Base-by-base conservation (phyloP, 305 asterid species). In the Striga hermonthica region DNA sequence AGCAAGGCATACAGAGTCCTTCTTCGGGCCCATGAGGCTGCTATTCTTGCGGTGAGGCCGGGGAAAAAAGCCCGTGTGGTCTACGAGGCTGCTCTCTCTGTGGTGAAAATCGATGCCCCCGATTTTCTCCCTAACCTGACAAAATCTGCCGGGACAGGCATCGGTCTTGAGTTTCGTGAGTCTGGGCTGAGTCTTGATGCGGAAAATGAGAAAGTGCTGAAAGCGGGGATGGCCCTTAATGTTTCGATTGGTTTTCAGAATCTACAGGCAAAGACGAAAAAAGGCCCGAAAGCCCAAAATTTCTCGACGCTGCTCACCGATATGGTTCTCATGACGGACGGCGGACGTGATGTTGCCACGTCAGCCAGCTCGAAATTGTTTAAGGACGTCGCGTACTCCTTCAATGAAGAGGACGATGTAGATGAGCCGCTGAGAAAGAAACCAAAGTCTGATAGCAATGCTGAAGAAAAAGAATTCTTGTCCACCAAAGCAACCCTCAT, bases 101-200 rank as follows among this genome's bases (percentile, higher is more conserved):
- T 83, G 47, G 95, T 89, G 31, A 62, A 84, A 63, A 81, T 15
- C 70, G 89, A 86, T 15, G 90, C 92, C 45, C 95, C 96, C 22
- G 88, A 89, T 45, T 70, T 83, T 49, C 66, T 72, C 15, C 80
- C 80, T 9, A 77, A 80, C 78, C 71, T 89, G 57, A 80, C 89
- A 11, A 86, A 84, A 74, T 78, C 95, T 62, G 91, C 88, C 45
- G 96, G 96, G 65, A 81, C 95, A 6, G 91, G 96, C 65, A 88
- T 88, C 31, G 96, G 96, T 39, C 75, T 88, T 11, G 96, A 88
- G 81, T 88, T 88, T 41, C 95, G 96, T 13, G 96, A 86, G 69
- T 78, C 91, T 8, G 83, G 87, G 63, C 67, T 86, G 69, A 63
- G 44, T 71, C 79, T 88, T 8, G 86, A 83, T 75, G 74, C 75